A percentile compares a stretch with the other conserved stretches of the same genome.
Evolutionary conservation across 2,329 filamentous ascomycete genomes (phyloP).

Genomic region (Paracorniculantispora psalliotae): DNA sequence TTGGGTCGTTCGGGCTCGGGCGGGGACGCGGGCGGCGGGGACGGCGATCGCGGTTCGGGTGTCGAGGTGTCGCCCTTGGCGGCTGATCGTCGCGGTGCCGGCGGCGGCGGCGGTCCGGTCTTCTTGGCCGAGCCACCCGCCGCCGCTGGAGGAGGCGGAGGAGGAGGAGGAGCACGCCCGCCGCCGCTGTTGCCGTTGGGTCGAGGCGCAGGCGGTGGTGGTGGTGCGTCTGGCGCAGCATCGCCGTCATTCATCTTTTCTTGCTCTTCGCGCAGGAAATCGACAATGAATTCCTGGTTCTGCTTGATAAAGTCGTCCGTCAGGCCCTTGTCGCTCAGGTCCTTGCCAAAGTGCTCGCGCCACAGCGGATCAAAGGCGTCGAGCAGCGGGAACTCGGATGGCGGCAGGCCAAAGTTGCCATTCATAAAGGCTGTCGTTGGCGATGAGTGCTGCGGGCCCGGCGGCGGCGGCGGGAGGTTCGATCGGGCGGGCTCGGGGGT

Average conservation of each 20-base stretch:
- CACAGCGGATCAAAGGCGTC: slow-evolving; percentile 61
- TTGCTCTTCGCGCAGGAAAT: slow-evolving; percentile 57
- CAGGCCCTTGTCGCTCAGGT: slow-evolving; percentile 57
- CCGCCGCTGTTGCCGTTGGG: slow-evolving; percentile 25
- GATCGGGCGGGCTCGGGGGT: slow-evolving; percentile 49
- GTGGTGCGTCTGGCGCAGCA: slow-evolving; percentile 18
- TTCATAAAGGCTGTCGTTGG: slow-evolving; percentile 45
- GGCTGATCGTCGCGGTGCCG: slow-evolving; percentile 56
- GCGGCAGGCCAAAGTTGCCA: slow-evolving; percentile 31
- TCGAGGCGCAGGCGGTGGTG: slow-evolving; percentile 24
- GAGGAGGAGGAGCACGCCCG: slow-evolving; percentile 32
- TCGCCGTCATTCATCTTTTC: slow-evolving; percentile 27
- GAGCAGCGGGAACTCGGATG: slow-evolving; percentile 56
- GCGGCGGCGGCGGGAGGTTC: slow-evolving; percentile 31
- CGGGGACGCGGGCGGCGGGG: slow-evolving; percentile 35
- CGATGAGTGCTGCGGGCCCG: slow-evolving; percentile 35
- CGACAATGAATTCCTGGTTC: slow-evolving; percentile 64
- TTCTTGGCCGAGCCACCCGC: slow-evolving; percentile 25
- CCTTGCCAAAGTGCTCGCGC: slow-evolving; percentile 62
- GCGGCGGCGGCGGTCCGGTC: slow-evolving; percentile 47
- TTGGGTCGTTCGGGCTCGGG: slow-evolving; percentile 42
- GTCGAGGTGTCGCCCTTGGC: slow-evolving; percentile 52
- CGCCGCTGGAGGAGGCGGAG: slow-evolving; percentile 19
- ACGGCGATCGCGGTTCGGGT: slow-evolving; percentile 66
- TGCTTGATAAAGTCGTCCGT: slow-evolving; percentile 63